phyloP scores from a whole-genome alignment of 1,139 yeast genomes.

The Hyphopichia buzzinii region DNA sequence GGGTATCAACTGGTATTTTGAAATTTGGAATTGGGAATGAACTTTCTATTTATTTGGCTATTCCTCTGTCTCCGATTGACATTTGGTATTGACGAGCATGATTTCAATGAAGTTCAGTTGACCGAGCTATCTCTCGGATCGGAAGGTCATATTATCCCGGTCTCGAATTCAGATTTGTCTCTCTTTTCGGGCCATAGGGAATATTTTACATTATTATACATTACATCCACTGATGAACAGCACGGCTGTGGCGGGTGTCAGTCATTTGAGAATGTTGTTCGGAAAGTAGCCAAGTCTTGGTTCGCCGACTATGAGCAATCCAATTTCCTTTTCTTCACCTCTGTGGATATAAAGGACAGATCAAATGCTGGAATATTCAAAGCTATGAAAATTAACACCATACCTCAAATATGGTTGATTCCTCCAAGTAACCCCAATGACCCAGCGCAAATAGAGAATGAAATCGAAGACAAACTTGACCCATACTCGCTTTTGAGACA shows the following conservation, averaged over 20 bases:
- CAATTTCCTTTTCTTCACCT: constrained; percentile 43
- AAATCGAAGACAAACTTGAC: constrained; percentile 17
- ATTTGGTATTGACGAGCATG: not conserved
- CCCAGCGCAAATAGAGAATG: constrained; percentile 8
- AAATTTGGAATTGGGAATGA: no score
- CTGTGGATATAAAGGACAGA: constrained; percentile 49
- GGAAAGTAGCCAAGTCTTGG: constrained; percentile 44
- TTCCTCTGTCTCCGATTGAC: not conserved
- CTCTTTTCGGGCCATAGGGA: constrained; percentile 34
- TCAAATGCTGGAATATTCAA: constrained; percentile 34
- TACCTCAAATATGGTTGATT: constrained; percentile 65
- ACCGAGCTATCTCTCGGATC: constrained; percentile 14
- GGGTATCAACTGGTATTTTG: no score
- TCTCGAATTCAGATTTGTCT: constrained; percentile 30
- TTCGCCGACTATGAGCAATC: constrained; percentile 37
- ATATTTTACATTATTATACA: constrained; percentile 32
- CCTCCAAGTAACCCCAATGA: constrained; percentile 43
- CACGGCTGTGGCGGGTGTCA: constrained; percentile 36
- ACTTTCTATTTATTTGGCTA: not conserved
- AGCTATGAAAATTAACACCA: constrained; percentile 40
- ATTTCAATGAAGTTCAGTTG: constrained; percentile 4
- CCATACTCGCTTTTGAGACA: constrained; percentile 27
- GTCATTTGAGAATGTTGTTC: constrained; percentile 19
- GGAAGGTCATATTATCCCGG: constrained; percentile 24
- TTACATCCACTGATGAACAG: constrained; percentile 33